Conservation (phyloP, 176 grass and related monocot genomes). For the Leersia perrieri region DNA sequence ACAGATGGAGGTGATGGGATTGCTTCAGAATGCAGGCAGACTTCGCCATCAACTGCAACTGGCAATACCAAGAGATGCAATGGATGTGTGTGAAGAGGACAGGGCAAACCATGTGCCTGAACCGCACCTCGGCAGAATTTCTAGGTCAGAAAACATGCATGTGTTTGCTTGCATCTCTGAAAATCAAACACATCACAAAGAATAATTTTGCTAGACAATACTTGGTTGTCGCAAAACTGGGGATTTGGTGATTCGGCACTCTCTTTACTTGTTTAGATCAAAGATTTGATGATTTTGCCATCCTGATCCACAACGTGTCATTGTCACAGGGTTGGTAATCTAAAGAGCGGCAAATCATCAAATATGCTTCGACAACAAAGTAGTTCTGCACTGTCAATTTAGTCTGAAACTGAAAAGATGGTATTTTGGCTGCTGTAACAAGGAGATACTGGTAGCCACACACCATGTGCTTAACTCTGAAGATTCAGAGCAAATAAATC, state of each 20-base stretch:
- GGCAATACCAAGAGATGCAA: not conserved
- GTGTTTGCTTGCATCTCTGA: not conserved
- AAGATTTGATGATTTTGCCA: too few species aligned
- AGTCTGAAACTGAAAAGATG: not conserved
- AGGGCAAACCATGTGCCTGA: constrained; percentile 30
- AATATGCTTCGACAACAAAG: too few species aligned
- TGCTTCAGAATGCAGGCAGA: constrained; percentile 18
- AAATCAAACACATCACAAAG: not conserved
- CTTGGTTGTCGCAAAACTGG: not conserved
- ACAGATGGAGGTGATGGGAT: not conserved
- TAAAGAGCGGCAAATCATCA: too few species aligned
- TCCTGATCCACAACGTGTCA: too few species aligned
- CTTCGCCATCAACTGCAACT: not conserved
- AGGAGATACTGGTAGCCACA: not conserved
- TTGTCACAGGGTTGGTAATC: too few species aligned
- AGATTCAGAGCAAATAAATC: too few species aligned
- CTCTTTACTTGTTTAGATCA: too few species aligned
- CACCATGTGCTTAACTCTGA: not conserved
- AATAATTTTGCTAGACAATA: not conserved
- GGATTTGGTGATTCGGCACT: too few species aligned
- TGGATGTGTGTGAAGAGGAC: not conserved
- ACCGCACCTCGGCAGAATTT: not conserved
- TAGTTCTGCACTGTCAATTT: constrained; percentile 8
- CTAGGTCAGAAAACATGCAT: not conserved
- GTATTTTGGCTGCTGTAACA: not conserved